phyloP scores from a whole-genome alignment of 1,139 yeast genomes.

The Candida frijolesensis region DNA sequence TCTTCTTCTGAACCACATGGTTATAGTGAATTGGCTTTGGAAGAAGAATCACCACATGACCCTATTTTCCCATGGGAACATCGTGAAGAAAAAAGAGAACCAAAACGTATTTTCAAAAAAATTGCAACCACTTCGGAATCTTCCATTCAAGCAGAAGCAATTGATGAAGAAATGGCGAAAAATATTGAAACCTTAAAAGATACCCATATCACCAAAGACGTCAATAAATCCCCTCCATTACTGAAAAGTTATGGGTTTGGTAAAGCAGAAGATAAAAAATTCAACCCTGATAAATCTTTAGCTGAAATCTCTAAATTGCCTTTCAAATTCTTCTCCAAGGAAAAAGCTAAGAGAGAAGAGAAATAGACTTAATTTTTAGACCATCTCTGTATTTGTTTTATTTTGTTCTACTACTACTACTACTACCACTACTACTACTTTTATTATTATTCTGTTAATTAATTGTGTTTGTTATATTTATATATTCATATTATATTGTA shows the following conservation, averaged over 20 bases:
- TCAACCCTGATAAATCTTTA: slow-evolving; percentile 28
- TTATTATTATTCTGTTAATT: not conserved
- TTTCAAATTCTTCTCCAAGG: slow-evolving; percentile 24
- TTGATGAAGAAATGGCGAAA: slow-evolving; percentile 11
- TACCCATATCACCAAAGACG: slow-evolving; percentile 8
- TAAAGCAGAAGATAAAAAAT: slow-evolving; percentile 13
- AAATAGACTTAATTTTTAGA: not conserved
- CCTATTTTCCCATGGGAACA: slow-evolving; percentile 52
- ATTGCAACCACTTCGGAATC: slow-evolving; percentile 20
- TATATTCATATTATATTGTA: not conserved
- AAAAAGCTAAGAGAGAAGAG: slow-evolving; percentile 17
- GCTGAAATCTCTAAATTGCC: slow-evolving; percentile 29
- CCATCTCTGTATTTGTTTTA: not conserved
- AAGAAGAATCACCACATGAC: slow-evolving; percentile 6
- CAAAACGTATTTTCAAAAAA: slow-evolving; percentile 18
- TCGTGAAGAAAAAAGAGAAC: slow-evolving; percentile 17
- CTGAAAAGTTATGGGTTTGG: slow-evolving; percentile 16
- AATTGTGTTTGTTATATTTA: not conserved
- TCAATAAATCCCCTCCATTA: slow-evolving; percentile 8
- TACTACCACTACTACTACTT: not conserved
- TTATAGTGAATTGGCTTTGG: slow-evolving; percentile 2
- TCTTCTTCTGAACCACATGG: not conserved
- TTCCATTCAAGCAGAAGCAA: slow-evolving; percentile 15
- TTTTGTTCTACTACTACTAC: not conserved
- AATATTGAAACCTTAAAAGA: slow-evolving; percentile 13